phyloP scores from a whole-genome alignment of 371 early-diverging fungal species.

The Capniomyces stellatus region DNA sequence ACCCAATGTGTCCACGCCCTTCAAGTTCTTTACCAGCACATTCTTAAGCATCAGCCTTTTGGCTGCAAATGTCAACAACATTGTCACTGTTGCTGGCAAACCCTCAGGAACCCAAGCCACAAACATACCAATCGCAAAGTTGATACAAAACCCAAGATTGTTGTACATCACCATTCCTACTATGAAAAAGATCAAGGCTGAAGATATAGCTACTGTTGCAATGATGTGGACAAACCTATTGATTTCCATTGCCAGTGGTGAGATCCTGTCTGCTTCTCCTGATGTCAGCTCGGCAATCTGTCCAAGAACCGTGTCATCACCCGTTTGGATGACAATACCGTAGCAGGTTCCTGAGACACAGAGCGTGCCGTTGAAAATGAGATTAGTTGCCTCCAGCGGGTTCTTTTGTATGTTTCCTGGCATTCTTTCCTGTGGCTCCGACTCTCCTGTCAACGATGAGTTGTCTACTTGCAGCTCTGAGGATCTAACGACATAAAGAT shows the following conservation, averaged over 20 bases:
- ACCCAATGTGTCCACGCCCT: slow-evolving; percentile 89
- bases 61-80: slow-evolving; percentile 81
- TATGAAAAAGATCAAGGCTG: slow-evolving; percentile 68
- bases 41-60: slow-evolving; percentile 78
- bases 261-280: slow-evolving; percentile 42
- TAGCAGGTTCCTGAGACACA: slow-evolving; percentile 74
- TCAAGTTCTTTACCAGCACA: slow-evolving; percentile 84
- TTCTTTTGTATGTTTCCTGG: slow-evolving; percentile 36
- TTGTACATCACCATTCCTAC: slow-evolving; percentile 37
- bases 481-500: slow-evolving; percentile 48
- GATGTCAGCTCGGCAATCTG: slow-evolving; percentile 82
- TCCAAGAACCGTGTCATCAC: slow-evolving; percentile 81
- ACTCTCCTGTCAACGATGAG: slow-evolving; percentile 89
- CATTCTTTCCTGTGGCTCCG: slow-evolving; percentile 73
- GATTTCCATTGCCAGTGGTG: slow-evolving; percentile 3
- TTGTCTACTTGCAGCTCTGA: slow-evolving; percentile 88
- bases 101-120: slow-evolving; percentile 84
- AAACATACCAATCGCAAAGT: slow-evolving; percentile 79
- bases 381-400: slow-evolving; percentile 78
- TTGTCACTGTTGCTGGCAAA: slow-evolving; percentile 72
- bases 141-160: slow-evolving; percentile 44
- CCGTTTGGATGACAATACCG: slow-evolving; percentile 81
- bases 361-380: slow-evolving; percentile 75
- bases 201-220: slow-evolving; percentile 52
- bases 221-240: slow-evolving; percentile 46